Evolutionary conservation across 495 filamentous ascomycete genomes (phyloP).

Genomic region (Copromyces sp.): DNA sequence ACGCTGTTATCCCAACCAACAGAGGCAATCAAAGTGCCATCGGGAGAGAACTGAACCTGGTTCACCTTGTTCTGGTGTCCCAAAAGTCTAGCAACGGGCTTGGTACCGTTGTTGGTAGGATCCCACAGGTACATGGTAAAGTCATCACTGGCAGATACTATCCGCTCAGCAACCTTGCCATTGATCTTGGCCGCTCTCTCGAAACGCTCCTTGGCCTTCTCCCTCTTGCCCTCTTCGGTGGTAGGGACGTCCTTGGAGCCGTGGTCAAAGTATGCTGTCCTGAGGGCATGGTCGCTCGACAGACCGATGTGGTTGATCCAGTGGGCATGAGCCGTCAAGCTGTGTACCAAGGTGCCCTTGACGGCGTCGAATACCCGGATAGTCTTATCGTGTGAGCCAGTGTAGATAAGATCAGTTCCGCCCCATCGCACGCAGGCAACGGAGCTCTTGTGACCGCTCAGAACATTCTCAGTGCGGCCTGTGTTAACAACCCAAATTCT

Average conservation of each 20-base stretch:
- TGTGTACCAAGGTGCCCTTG: conserved; percentile 69
- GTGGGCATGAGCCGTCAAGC: conserved; percentile 73
- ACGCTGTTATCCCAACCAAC: conserved; percentile 74
- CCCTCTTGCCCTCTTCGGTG: conserved; percentile 57
- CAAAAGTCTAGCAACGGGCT: conserved; percentile 76
- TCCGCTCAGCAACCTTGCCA: conserved; percentile 69
- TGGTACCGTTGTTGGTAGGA: conserved; percentile 58
- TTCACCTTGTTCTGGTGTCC: conserved; percentile 97
- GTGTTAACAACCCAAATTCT: conserved; percentile 79
- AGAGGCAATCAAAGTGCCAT: conserved; percentile 76
- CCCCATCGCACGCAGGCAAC: conserved; percentile 94
- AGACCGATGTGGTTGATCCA: conserved; percentile 95
- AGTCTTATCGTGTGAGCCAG: conserved; percentile 72
- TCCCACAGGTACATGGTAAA: conserved; percentile 98
- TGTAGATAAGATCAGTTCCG: conserved; percentile 63
- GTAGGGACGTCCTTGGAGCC: conserved; percentile 49
- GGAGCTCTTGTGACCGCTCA: conserved; percentile 79
- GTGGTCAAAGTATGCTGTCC: conserved; percentile 83
- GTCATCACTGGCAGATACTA: conserved; percentile 78
- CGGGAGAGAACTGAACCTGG: conserved; percentile 87
- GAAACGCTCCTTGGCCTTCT: conserved; percentile 75
- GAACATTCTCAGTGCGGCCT: conserved; percentile 64
- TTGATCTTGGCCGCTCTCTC: conserved; percentile 74
- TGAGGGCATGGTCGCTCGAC: conserved; percentile 84
- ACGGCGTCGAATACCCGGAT: conserved; percentile 84